These are phyloP conservation scores for Arachis stenosperma DNA, from an alignment of 306 rosid genomes.

Conservation along the genomic window DNA sequence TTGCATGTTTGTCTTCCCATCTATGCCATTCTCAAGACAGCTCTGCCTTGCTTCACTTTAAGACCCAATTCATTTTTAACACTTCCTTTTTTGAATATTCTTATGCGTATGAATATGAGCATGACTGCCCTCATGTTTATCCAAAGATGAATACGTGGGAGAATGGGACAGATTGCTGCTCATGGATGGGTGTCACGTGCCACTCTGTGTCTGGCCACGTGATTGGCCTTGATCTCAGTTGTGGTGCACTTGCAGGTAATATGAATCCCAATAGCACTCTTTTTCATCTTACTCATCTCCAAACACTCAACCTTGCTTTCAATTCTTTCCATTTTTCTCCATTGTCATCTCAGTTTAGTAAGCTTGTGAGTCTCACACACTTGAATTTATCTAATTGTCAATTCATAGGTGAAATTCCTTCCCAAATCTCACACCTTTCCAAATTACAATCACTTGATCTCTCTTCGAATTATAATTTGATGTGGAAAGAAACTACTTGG, in stretches of 20 bases:
- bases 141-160: neutral
- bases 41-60: no score
- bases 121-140: no score
- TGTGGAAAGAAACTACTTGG: neutral
- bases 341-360: neutral
- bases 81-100: no score
- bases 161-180: slow-evolving; percentile 9
- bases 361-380: neutral
- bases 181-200: slow-evolving; percentile 26
- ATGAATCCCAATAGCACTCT: neutral
- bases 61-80: no score
- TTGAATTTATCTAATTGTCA: neutral
- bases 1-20: no score
- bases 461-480: neutral
- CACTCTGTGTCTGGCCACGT: neutral
- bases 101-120: no score
- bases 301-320: neutral
- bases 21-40: no score
- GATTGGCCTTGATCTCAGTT: neutral
- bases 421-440: neutral
- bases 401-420: neutral
- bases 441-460: neutral
- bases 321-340: neutral
- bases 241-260: neutral
- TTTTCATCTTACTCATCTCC: slow-evolving; percentile 10